These are phyloP conservation scores for Parathielavia appendiculata DNA, from an alignment of 495 filamentous ascomycete genomes.

Conservation along the genomic window DNA sequence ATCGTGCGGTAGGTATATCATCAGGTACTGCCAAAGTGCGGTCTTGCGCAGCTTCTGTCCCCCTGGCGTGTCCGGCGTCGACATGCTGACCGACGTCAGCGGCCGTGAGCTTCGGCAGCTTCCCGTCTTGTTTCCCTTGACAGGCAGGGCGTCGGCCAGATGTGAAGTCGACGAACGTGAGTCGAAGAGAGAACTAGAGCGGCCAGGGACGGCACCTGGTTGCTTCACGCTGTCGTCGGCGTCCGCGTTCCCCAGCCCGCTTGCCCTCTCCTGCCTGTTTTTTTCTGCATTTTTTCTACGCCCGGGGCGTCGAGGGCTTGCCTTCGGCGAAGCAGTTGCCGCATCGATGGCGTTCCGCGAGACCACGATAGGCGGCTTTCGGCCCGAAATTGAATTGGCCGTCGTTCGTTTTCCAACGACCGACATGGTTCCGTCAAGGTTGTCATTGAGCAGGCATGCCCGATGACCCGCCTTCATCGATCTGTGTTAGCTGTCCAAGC, in stretches of 20 bases:
- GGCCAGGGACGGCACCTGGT: too few relatives aligned
- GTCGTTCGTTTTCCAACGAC: conserved; percentile 13
- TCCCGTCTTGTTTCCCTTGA: neutral
- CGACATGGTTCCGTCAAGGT: conserved; percentile 20
- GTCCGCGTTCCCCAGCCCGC: too few relatives aligned
- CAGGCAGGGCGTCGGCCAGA: neutral
- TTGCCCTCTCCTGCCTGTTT: neutral
- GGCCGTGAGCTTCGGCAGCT: neutral
- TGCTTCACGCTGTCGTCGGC: too few relatives aligned
- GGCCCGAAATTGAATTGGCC: neutral
- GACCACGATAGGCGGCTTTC: conserved; percentile 19
- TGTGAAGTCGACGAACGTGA: neutral
- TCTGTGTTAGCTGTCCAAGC: neutral
- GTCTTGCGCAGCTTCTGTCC: too few relatives aligned
- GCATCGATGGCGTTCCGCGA: conserved; percentile 11
- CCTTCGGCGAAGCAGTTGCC: conserved; percentile 12
- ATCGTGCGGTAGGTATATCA: neutral
- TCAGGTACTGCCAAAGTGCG: neutral
- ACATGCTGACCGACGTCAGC: neutral
- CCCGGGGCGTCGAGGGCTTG: conserved; percentile 3
- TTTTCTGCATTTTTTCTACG: neutral
- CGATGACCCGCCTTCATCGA: conserved; percentile 14
- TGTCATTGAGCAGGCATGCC: conserved; percentile 22
- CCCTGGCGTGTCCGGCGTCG: neutral
- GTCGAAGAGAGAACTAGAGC: neutral